phyloP scores from a whole-genome alignment of 768 basidiomycete species.

The Phaffia australis region DNA sequence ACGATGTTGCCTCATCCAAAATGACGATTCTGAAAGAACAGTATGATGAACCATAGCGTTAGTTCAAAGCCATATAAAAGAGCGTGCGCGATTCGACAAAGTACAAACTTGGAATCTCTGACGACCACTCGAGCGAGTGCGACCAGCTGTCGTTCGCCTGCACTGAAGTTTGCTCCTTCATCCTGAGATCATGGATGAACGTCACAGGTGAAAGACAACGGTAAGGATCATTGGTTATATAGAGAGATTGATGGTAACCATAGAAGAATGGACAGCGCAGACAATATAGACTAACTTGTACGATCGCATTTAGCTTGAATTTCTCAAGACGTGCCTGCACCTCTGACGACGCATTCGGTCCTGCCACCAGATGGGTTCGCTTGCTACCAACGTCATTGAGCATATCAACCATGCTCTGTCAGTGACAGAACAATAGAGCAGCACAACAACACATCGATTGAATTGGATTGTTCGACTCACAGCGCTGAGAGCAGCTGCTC shows the following conservation, averaged over 20 bases:
- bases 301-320: constrained; percentile 16
- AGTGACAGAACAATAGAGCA: too few species aligned
- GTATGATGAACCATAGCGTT: not conserved
- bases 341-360: constrained; percentile 3
- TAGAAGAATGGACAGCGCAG: not conserved
- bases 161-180: constrained; percentile 22
- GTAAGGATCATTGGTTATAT: not conserved
- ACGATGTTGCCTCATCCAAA: constrained; percentile 85
- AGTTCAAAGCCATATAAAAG: constrained; percentile 30
- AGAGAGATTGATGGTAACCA: not conserved
- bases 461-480: too few species aligned
- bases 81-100: constrained; percentile 43
- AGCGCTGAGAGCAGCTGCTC: constrained; percentile 31
- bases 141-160: constrained; percentile 23
- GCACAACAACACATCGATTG: too few species aligned
- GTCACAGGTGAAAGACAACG: not conserved
- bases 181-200: not conserved
- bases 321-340: constrained; percentile 21
- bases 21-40: constrained; percentile 37
- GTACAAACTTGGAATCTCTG: constrained; percentile 79
- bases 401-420: too few species aligned
- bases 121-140: constrained; percentile 44
- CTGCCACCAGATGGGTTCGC: constrained; percentile 6
- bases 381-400: too few species aligned
- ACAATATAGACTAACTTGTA: constrained; percentile 7